Evolutionary conservation across 805 yeast genomes (phyloP).

Genomic region (Metschnikowia sp.): DNA sequence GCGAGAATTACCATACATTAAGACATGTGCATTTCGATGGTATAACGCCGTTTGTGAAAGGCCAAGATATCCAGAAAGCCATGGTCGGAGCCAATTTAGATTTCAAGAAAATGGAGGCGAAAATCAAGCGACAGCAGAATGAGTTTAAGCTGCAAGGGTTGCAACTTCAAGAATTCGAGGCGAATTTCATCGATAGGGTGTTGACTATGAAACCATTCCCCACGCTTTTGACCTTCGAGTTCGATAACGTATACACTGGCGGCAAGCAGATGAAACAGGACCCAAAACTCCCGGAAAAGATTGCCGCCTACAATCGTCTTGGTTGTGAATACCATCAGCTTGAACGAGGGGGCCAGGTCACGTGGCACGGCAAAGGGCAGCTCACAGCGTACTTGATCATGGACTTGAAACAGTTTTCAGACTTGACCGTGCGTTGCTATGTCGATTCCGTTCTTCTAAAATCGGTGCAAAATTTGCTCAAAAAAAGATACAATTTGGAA

Average conservation of each 20-base stretch:
- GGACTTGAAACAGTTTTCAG: constrained; percentile 56
- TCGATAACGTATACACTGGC: constrained; percentile 83
- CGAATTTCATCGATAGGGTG: constrained; percentile 41
- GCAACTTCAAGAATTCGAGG: constrained; percentile 46
- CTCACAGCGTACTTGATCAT: constrained; percentile 75
- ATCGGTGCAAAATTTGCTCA: constrained; percentile 49
- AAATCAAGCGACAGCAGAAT: constrained; percentile 39
- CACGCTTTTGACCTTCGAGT: constrained; percentile 75
- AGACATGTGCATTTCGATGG: constrained; percentile 44
- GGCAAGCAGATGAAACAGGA: constrained; percentile 76
- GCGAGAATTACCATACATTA: constrained; percentile 32
- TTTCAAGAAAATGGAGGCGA: constrained; percentile 50
- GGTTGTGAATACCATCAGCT: constrained; percentile 73
- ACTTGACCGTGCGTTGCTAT: constrained; percentile 60
- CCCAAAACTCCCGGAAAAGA: constrained; percentile 32
- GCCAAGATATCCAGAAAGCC: constrained; percentile 53
- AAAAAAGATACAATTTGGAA: constrained; percentile 35
- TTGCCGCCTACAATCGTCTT: constrained; percentile 24
- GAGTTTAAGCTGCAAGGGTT: constrained; percentile 39
- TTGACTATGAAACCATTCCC: constrained; percentile 54
- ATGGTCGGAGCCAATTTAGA: constrained; percentile 57
- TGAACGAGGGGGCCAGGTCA: constrained; percentile 91
- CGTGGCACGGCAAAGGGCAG: constrained; percentile 97
- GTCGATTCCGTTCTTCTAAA: constrained; percentile 59
- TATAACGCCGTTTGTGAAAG: constrained; percentile 40